Evolutionary conservation across 305 asterid species (phyloP), one percentile per base, ranked within the genome.

Genomic region (Galium porrigens): DNA sequence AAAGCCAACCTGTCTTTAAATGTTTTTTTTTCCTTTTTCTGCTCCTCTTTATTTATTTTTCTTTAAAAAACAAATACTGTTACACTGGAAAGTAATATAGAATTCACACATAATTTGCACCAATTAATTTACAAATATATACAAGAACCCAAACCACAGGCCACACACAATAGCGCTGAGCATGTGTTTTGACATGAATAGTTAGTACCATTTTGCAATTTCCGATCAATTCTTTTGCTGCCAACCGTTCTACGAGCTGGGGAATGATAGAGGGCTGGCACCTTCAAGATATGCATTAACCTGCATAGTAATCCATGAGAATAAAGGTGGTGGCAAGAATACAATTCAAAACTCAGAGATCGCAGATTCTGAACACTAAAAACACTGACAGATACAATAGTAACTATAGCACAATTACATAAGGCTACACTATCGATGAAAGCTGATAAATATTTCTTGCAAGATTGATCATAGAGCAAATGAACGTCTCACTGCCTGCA

Each of bases 101-200:
- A 33, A 54, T 73, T 59, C 74, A 79, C 69, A 68, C 72, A 61
- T 60, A 64, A 71, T 60, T 56, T 63, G 65, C 80, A 65, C 60
- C 74, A 63, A 58, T 68, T 34, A 71, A 70, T 76, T 70, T 76
- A 79, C 83, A 79, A 15, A 57, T 54, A 79, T 70, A 51, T 76
- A 79, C 81, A 76, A 37, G 70, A 64, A 37, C 56, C 39, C 46
- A 58, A 70, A 73, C 70, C 73, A 68, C 72, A 29, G 61, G 67
- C 55, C 61, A 69, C 58, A 58, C 46, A 46, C 52, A 30, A 37
- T 67, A 41, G 49, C 36, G 53, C 71, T 62, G 27, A 66, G 69
- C 63, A 53, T 55, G 73, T 69, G 63, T 17, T 30, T 66, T 66
- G 68, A 69, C 78, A 73, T 55, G 72, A 67, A 63, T 36, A 58